Conservation (phyloP, 2,329 filamentous ascomycete species). For the Fusarium concolor region DNA sequence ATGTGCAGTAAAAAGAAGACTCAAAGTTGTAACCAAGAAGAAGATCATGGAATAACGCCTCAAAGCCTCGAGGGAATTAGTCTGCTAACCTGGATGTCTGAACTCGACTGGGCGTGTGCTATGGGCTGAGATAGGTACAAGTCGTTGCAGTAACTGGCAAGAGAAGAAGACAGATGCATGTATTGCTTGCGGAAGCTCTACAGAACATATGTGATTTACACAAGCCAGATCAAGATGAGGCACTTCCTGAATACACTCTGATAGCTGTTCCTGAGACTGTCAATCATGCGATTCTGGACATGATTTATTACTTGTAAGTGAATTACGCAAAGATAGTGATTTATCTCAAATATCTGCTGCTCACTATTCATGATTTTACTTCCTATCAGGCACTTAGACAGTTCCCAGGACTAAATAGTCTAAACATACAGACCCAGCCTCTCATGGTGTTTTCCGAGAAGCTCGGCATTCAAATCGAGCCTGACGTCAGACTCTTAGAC, state of each 20-base stretch:
- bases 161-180: too few relatives aligned
- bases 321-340: not conserved
- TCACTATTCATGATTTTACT: not conserved
- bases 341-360: not conserved
- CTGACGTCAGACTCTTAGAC: slow-evolving; percentile 44
- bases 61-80: not conserved
- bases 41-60: not conserved
- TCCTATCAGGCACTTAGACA: not conserved
- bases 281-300: not conserved
- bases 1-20: not conserved
- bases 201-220: too few relatives aligned
- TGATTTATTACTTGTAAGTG: not conserved
- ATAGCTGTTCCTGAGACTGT: not conserved
- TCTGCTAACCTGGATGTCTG: too few relatives aligned
- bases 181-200: too few relatives aligned
- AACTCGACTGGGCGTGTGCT: too few relatives aligned
- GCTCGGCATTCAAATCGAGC: slow-evolving; percentile 19
- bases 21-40: not conserved
- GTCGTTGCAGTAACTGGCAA: too few relatives aligned
- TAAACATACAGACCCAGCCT: not conserved
- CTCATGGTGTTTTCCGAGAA: slow-evolving; percentile 18
- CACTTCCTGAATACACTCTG: not conserved
- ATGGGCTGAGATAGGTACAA: too few relatives aligned
- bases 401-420: not conserved
- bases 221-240: too few relatives aligned